Conservation (phyloP, 164 flowering plant species). For the Berberis thunbergii region DNA sequence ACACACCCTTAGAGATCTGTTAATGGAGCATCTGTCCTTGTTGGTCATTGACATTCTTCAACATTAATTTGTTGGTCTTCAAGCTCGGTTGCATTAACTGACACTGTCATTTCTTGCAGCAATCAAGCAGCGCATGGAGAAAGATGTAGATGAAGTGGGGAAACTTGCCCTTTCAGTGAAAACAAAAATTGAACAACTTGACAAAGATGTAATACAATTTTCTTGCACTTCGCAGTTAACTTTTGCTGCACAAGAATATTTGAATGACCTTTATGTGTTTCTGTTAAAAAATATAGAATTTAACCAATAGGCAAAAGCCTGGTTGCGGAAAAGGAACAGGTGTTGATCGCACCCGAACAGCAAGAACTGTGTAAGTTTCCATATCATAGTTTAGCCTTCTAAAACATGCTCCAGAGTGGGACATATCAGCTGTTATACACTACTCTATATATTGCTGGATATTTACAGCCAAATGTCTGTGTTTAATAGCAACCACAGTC, state of each 20-base stretch:
- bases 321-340: constrained; percentile 88
- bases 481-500: no score
- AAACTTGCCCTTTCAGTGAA: constrained; percentile 65
- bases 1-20: no score
- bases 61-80: neutral
- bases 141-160: constrained; percentile 90
- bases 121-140: constrained; percentile 86
- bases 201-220: constrained; percentile 52
- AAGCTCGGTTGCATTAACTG: neutral
- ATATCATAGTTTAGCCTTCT: no score
- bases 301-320: constrained; percentile 73
- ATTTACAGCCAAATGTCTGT: no score
- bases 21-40: neutral
- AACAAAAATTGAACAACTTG: constrained; percentile 69
- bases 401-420: no score
- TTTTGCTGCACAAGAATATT: neutral
- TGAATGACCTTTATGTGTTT: neutral
- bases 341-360: constrained; percentile 75
- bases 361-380: constrained; percentile 57
- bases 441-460: no score
- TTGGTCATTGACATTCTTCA: neutral
- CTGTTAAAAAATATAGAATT: constrained; percentile 44
- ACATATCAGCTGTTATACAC: no score
- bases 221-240: neutral
- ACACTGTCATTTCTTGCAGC: constrained; percentile 31